Percentiles rank a stretch among this genome's conserved stretches.
These are phyloP conservation scores for Coemansia sp. DNA, from an alignment of 192 early-diverging fungal genomes.

Conservation along the genomic window DNA sequence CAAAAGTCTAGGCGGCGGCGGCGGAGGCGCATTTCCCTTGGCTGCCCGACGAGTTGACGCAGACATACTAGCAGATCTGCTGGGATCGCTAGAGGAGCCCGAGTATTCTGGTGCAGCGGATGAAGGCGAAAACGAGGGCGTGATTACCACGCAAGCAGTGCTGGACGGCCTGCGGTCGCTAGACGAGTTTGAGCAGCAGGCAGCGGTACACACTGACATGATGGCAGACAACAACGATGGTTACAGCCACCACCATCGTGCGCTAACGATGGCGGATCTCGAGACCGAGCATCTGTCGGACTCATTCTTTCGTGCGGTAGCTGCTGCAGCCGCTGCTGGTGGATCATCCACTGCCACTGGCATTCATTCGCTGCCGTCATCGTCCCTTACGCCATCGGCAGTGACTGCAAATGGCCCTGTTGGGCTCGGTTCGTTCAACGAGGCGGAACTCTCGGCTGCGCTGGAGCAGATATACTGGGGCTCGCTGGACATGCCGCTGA, in stretches of 20 bases:
- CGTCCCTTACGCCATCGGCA: background rate
- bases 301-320: slow-evolving; percentile 3
- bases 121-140: slow-evolving; percentile 4
- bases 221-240: background rate
- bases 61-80: slow-evolving; percentile 18
- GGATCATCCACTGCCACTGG: background rate
- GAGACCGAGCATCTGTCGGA: slow-evolving; percentile 3
- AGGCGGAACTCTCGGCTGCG: slow-evolving; percentile 47
- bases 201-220: slow-evolving; percentile 16
- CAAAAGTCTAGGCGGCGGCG: no score
- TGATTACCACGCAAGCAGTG: slow-evolving; percentile 36
- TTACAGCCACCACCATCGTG: background rate
- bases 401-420: slow-evolving; percentile 1
- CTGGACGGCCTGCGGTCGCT: slow-evolving; percentile 36
- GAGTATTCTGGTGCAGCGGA: background rate
- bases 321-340: background rate
- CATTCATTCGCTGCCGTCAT: background rate
- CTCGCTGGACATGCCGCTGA: slow-evolving; percentile 24
- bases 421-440: slow-evolving; percentile 28
- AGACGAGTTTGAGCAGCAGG: slow-evolving; percentile 46
- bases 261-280: background rate
- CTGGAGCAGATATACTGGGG: slow-evolving; percentile 51
- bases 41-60: slow-evolving; percentile 1
- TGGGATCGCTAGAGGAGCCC: slow-evolving; percentile 15
- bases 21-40: background rate